Evolutionary conservation across 2,329 filamentous ascomycete species (phyloP).

Genomic region (Teratosphaeria nubilosa): DNA sequence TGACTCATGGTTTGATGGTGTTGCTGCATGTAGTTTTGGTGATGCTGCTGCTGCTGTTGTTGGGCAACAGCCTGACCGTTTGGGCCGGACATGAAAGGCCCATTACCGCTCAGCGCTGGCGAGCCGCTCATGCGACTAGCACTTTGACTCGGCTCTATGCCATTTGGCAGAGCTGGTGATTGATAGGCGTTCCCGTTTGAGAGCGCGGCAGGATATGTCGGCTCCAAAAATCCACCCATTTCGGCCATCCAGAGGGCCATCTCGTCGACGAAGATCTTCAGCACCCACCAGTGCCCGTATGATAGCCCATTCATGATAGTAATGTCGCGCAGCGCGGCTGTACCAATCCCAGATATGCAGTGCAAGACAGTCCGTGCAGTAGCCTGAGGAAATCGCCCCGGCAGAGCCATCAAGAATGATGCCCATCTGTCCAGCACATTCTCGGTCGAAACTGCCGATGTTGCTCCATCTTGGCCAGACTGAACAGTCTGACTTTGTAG

Average conservation of each 20-base stretch:
- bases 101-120: conserved; percentile 11
- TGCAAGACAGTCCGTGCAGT: conserved; percentile 63
- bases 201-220: conserved; percentile 2
- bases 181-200: conserved; percentile 9
- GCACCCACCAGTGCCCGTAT: conserved; percentile 89
- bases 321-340: conserved; percentile 68
- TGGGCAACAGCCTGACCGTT: neutral
- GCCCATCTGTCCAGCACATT: conserved; percentile 74
- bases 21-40: conserved; percentile 4
- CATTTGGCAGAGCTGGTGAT: conserved; percentile 17
- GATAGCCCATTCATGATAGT: conserved; percentile 69
- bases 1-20: conserved; percentile 8
- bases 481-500: conserved; percentile 22
- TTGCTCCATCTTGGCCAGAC: conserved; percentile 6
- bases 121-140: conserved; percentile 25
- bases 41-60: conserved; percentile 8
- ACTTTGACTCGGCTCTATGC: conserved; percentile 15
- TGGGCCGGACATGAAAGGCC: neutral
- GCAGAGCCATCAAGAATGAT: conserved; percentile 58
- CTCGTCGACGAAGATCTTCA: conserved; percentile 91
- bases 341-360: conserved; percentile 65
- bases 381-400: conserved; percentile 62
- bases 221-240: conserved; percentile 74
- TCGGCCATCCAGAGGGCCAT: conserved; percentile 86
- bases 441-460: conserved; percentile 29